These are phyloP conservation scores for Puccinia polysora DNA, from an alignment of 1,284 basidiomycete species.

Conservation along the genomic window DNA sequence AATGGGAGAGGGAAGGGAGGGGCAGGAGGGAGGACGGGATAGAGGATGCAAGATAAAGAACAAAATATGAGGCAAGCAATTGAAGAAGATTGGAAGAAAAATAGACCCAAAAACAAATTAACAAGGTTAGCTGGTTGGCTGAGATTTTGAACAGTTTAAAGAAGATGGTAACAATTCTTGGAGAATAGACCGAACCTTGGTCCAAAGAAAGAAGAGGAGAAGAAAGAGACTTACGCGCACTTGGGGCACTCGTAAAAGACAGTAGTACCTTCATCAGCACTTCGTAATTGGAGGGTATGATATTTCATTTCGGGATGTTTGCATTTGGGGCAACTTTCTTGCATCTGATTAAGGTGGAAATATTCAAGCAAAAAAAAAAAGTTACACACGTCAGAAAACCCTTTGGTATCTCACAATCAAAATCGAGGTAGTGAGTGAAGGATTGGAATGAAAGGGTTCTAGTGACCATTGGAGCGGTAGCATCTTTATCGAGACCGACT, in stretches of 20 bases:
- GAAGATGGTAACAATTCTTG: too few relatives aligned
- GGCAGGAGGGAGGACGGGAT: neutral
- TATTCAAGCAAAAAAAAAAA: slow-evolving; percentile 34
- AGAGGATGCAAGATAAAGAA: neutral
- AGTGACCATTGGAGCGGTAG: slow-evolving; percentile 30
- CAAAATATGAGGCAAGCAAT: too few relatives aligned
- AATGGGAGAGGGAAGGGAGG: neutral
- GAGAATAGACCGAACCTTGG: too few relatives aligned
- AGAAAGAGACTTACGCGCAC: slow-evolving; percentile 48
- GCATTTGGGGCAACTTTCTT: slow-evolving; percentile 87
- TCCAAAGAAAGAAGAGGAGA: neutral
- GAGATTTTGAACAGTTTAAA: too few relatives aligned
- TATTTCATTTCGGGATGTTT: slow-evolving; percentile 54
- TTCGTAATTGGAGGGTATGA: slow-evolving; percentile 55
- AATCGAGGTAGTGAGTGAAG: neutral
- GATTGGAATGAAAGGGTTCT: neutral
- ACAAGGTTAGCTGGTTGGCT: too few relatives aligned
- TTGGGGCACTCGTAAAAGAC: slow-evolving; percentile 54
- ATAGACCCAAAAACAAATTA: too few relatives aligned
- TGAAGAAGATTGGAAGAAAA: too few relatives aligned
- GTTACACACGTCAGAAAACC: slow-evolving; percentile 24
- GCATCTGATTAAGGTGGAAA: slow-evolving; percentile 64
- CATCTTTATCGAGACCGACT: slow-evolving; percentile 4
- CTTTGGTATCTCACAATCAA: too few relatives aligned
- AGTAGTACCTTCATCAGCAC: slow-evolving; percentile 55